Percentiles rank a stretch among this genome's conserved stretches.
Evolutionary conservation across 75 land plant species (phyloP).

Genomic region (Pseudotsuga menziesii): DNA sequence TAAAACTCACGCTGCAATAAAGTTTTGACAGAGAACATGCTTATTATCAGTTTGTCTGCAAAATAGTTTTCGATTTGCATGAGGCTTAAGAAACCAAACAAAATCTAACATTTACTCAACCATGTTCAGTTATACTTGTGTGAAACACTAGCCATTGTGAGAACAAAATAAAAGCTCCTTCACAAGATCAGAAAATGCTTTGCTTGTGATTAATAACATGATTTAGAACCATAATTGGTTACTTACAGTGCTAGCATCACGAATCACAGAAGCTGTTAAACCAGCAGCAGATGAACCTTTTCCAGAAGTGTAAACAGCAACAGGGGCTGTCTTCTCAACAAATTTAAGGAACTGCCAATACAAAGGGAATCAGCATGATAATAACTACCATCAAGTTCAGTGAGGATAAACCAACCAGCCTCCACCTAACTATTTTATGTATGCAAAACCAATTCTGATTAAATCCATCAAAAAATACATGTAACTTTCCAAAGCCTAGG

Average conservation of each 20-base stretch:
- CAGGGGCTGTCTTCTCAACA: slow-evolving; percentile 98
- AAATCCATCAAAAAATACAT: no score
- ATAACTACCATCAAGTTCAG: neutral
- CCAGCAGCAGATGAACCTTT: slow-evolving; percentile 99
- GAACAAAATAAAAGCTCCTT: neutral
- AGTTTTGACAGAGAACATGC: neutral
- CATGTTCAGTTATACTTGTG: neutral
- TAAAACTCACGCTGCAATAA: slow-evolving; percentile 89
- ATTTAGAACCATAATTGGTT: neutral
- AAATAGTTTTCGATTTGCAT: neutral
- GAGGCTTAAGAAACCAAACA: neutral
- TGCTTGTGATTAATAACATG: neutral
- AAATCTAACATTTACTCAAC: neutral
- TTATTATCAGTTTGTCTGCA: neutral
- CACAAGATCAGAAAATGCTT: neutral
- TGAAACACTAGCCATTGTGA: neutral
- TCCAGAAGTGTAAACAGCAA: slow-evolving; percentile 98
- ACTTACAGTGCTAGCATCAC: slow-evolving; percentile 84
- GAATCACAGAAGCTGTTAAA: slow-evolving; percentile 95
- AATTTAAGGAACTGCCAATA: slow-evolving; percentile 87
- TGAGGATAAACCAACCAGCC: neutral
- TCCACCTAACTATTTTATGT: neutral
- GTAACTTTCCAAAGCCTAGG: no score
- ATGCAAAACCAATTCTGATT: neutral
- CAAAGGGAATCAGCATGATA: neutral